A percentile compares a stretch with the other conserved stretches of the same genome.
phyloP scores from a whole-genome alignment of 176 grass and related monocot species.

The Oryza glumipatula region DNA sequence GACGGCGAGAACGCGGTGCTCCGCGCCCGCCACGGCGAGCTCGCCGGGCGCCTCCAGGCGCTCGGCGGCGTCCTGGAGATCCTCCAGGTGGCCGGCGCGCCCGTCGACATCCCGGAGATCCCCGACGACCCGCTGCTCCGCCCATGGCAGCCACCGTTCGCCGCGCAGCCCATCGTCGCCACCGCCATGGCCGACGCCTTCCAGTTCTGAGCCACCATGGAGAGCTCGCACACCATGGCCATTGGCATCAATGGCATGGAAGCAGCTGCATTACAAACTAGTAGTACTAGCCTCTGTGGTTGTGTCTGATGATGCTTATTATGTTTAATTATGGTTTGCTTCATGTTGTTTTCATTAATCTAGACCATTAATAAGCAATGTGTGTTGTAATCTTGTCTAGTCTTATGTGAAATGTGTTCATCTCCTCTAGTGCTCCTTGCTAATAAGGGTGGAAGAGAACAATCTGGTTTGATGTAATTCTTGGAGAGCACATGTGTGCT shows the following conservation, averaged over 20 bases:
- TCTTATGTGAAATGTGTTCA: not conserved
- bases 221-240: not conserved
- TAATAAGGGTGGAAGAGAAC: not conserved
- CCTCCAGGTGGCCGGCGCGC: constrained; percentile 57
- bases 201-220: constrained; percentile 41
- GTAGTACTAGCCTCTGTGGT: not conserved
- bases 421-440: not conserved
- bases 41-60: constrained; percentile 49
- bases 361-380: not conserved
- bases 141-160: constrained; percentile 67
- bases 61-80: constrained; percentile 58
- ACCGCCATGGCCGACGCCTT: constrained; percentile 24
- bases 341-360: constrained; percentile 20
- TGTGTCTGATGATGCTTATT: not conserved
- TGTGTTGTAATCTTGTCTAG: constrained; percentile 1
- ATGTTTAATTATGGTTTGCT: constrained; percentile 39
- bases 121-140: constrained; percentile 58
- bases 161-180: constrained; percentile 39
- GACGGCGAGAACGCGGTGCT: constrained; percentile 68
- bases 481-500: not conserved
- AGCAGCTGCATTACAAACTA: not conserved
- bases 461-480: not conserved
- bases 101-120: constrained; percentile 71
- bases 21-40: constrained; percentile 55
- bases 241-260: not conserved